Evolutionary conservation across 2,329 filamentous ascomycete species (phyloP), one percentile per base, ranked within the genome.

Genomic region (Xylariaceae sp.): DNA sequence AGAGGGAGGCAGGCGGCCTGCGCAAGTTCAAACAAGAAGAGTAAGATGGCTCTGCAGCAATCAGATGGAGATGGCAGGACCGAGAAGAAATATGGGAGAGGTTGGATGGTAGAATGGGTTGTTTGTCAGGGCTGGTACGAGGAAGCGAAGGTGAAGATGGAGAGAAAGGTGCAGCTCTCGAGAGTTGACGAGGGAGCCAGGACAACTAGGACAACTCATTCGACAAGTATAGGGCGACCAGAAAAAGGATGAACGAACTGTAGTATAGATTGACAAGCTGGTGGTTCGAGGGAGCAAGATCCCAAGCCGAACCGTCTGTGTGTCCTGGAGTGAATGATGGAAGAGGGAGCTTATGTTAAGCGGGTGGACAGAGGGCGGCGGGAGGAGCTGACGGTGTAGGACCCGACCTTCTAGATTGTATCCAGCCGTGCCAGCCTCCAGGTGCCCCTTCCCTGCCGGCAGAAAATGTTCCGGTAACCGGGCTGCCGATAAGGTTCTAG

Each of bases 201-300:
- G 32, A 26, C 19, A 36, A 35, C 32, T 40, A 37, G 26, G 38
- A 31, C 29, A 33, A 34, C 40, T 22, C 35, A 45, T 36, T 39
- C 35, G 42, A 41, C 40, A 32, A 43, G 38, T 15, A 15, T 36
- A 31, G 32, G 44, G 42, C 29, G 37, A 33, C 18, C 23, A 39
- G 38, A 46, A 46, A 52, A 51, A 48, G 51, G 52, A 53, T 53
- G 42, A 51, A 56, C 53, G 52, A 56, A 56, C 53, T 55, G 44
- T 50, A 44, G 39, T n/a, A n/a, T n/a, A 37, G 35, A 30, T 47
- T 40, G 41, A 32, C 36, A 36, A 36, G 37, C 33, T 35, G 38
- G 32, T 41, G 38, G 35, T 33, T 24, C 33, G 36, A 43, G 43
- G 39, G 39, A 38, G 43, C 41, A 38, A 44, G 30, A 41, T 43